These are phyloP conservation scores for Ormosia semicastrata DNA, from an alignment of 306 rosid species.

Conservation along the genomic window DNA sequence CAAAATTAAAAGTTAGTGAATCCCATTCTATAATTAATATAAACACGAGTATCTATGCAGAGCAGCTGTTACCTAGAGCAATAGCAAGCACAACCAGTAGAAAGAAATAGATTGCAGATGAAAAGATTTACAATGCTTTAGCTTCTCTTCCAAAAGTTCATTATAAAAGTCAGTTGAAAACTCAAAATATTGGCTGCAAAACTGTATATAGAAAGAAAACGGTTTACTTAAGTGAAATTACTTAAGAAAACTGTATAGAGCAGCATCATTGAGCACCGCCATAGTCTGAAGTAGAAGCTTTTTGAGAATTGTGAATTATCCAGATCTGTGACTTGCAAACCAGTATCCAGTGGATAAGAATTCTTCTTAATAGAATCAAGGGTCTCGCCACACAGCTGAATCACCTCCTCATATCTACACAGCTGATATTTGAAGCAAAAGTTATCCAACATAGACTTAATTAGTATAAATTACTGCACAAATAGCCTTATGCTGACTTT, in stretches of 20 bases:
- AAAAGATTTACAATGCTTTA: not conserved
- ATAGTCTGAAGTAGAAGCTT: constrained; percentile 60
- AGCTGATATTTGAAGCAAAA: constrained; percentile 57
- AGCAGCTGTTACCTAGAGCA: not conserved
- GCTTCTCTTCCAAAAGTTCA: not conserved
- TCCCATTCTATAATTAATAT: not conserved
- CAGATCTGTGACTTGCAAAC: constrained; percentile 31
- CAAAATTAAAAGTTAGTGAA: not conserved
- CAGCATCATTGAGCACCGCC: constrained; percentile 77
- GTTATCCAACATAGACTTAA: constrained; percentile 28
- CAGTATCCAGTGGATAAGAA: constrained; percentile 39
- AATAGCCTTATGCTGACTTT: constrained; percentile 9
- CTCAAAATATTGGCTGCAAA: not conserved
- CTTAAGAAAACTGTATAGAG: too few species aligned
- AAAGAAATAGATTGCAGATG: not conserved
- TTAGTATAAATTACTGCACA: constrained; percentile 15
- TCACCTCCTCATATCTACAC: constrained; percentile 79
- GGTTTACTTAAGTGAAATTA: not conserved
- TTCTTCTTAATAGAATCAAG: constrained; percentile 83
- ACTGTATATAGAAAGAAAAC: constrained; percentile 1
- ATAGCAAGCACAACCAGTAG: not conserved
- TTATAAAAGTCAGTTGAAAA: not conserved
- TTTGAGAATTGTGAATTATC: constrained; percentile 50
- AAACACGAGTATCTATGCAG: not conserved
- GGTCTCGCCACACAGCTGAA: constrained; percentile 74